Base-by-base conservation (phyloP, 225 moss, liverwort and hornwort genomes). In the Takakia lepidozioides region DNA sequence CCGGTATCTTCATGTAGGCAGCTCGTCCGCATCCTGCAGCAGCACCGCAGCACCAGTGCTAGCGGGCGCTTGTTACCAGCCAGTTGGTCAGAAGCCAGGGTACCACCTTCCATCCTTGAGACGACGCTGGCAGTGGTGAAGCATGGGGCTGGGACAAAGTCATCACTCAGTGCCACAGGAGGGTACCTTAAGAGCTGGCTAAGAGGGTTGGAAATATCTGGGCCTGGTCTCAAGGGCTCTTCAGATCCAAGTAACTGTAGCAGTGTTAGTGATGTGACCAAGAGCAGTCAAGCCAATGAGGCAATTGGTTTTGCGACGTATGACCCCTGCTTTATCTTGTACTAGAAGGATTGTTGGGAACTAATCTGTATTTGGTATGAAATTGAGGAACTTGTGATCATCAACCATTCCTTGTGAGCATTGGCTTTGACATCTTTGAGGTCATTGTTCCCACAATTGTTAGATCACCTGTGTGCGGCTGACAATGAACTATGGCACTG, bases 101-200 rank as follows among this genome's bases (percentile, higher is more conserved):
- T 29, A 32, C 51, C 63, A 15, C 62, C 51, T 30, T 26, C 21
- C 2, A 22, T 24, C 13, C 62, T 21, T 46, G 70, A 58, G 30
- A 45, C 54, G 10, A 48, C 67, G 25, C 55, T 38, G 27, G 34
- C 42, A 10, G 54, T 35, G 30, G 27, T 50, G 29, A 70, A 61
- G 57, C 70, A 67, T 49, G 49, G 43, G 22, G 46, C 60, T 44
- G 26, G 60, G 25, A 57, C 63, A n/a, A 74, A 71, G 57, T 43
- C 79, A 21, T 51, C 51, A 24, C 30, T 26, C 39, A 43, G 59
- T 7, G 63, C 70, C 8, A 73, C 81, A 30, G 76, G 66, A 46
- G 88, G 85, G 42, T 93, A 86, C 56, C 59, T 93, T 1, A 88
- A 79, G 54, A 71, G 83, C 53, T 93, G 88, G 93, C 73, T 85